phyloP scores from a whole-genome alignment of 345 rosid species.

The Citrus reticulata region DNA sequence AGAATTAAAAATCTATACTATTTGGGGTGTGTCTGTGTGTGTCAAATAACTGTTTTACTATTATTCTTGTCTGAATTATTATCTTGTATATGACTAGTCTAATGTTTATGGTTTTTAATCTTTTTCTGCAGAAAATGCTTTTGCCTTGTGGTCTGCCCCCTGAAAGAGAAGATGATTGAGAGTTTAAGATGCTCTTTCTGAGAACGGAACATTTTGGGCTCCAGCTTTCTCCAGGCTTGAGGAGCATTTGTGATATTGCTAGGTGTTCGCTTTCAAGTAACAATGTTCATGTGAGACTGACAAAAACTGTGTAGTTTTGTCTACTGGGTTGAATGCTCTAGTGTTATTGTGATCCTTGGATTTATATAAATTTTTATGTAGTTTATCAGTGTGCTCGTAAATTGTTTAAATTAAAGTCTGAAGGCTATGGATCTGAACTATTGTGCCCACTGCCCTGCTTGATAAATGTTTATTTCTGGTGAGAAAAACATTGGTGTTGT shows the following conservation, averaged over 20 bases:
- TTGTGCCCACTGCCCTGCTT: neutral
- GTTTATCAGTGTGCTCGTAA: neutral
- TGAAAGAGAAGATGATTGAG: slow-evolving; percentile 84
- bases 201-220: neutral
- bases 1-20: neutral
- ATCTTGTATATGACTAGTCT: neutral
- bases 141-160: slow-evolving; percentile 95
- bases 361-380: neutral
- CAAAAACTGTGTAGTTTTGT: neutral
- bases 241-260: neutral
- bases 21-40: neutral
- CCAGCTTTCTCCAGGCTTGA: neutral
- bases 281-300: neutral
- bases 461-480: too few relatives aligned
- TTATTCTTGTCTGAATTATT: neutral
- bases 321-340: neutral
- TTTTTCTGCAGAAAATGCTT: slow-evolving; percentile 83
- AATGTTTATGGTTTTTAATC: neutral
- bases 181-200: neutral
- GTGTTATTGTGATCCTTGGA: neutral
- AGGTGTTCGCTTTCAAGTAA: neutral
- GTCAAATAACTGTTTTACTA: too few relatives aligned
- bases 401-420: neutral
- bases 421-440: neutral
- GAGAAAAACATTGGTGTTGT: neutral